Percentiles rank a stretch among this genome's conserved stretches.
Evolutionary conservation across 2,329 filamentous ascomycete genomes (phyloP).

Genomic region (Colletotrichum coccodes): DNA sequence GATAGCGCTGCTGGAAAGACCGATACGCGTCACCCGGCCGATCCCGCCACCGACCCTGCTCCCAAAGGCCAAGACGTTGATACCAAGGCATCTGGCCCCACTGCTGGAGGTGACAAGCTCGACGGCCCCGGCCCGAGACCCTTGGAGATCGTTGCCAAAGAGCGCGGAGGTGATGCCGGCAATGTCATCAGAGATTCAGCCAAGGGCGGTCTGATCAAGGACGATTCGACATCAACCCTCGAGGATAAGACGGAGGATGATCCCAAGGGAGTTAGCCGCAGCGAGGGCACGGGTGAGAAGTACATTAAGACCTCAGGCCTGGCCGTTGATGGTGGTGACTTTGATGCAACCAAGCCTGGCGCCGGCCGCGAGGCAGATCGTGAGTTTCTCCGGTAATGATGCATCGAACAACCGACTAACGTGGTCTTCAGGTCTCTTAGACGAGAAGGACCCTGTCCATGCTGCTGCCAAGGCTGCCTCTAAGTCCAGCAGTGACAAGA

Average conservation of each 20-base stretch:
- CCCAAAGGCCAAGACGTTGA: conserved; percentile 48
- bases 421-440: conserved; percentile 57
- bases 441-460: conserved; percentile 53
- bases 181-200: conserved; percentile 15
- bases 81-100: conserved; percentile 43
- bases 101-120: conserved; percentile 46
- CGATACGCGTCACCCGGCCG: conserved; percentile 51
- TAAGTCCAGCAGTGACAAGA: conserved; percentile 34
- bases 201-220: conserved; percentile 30
- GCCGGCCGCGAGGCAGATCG: conserved; percentile 75
- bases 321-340: conserved; percentile 73
- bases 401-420: conserved; percentile 33
- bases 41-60: conserved; percentile 46
- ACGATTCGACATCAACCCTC: conserved; percentile 22
- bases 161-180: conserved; percentile 46
- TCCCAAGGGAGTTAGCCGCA: conserved; percentile 28
- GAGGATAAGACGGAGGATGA: conserved; percentile 34
- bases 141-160: conserved; percentile 47
- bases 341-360: conserved; percentile 71
- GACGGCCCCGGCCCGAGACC: conserved; percentile 56
- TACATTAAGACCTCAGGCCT: conserved; percentile 69
- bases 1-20: conserved; percentile 45
- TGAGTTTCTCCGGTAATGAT: conserved; percentile 45
- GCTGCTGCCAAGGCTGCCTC: conserved; percentile 28
- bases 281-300: conserved; percentile 63